Evolutionary conservation across 2,329 filamentous ascomycete genomes (phyloP), one percentile per base, ranked within the genome.

Genomic region (Ceratocystis cacaofunesta): DNA sequence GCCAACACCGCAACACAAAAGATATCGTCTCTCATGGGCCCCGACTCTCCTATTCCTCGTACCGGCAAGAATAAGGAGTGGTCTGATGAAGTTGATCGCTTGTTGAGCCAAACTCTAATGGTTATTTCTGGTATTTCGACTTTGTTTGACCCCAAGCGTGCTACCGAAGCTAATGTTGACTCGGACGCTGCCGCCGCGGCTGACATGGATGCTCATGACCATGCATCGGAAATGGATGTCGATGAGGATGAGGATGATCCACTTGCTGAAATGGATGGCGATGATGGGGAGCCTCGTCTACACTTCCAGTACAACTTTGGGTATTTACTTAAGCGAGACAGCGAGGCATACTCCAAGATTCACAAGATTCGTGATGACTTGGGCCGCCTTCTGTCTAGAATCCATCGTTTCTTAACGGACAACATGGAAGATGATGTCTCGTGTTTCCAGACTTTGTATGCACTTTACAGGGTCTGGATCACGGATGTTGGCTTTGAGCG

Each of bases 41-140:
- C 90, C 58, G 83, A 87, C 44, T 87, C 91, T 1, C 87, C 85
- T 1, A 87, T 97, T 64, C 95, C 91, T 74, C 84, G 92, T 66
- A 92, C 92, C 70, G 94, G 94, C 46, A 96, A 92, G 73, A 95
- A 95, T 70, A 99, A 97, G 75, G 92, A 96, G 71, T 99, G 94
- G 94, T 96, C 92, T 0, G 94, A 99, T 73, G 95, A 99, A 73
- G 87, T 97, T 32, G 92, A 91, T 1, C 81, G 94, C 65, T 90
- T 96, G 69, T 81, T 99, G 66, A 89, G 92, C 12, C 86, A 96
- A 63, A 79, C 99, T 15, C 83, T 92, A 36, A 80, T 99, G n/a
- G 85, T 96, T 57, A 85, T 95, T 30, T 95, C 92, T 2, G 94
- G 94, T 64, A 86, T 96, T 66, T 92, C 92, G 6, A 86, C 89